phyloP scores from a whole-genome alignment of 108 stramenopile genomes.

The Cyclotella cryptica region DNA sequence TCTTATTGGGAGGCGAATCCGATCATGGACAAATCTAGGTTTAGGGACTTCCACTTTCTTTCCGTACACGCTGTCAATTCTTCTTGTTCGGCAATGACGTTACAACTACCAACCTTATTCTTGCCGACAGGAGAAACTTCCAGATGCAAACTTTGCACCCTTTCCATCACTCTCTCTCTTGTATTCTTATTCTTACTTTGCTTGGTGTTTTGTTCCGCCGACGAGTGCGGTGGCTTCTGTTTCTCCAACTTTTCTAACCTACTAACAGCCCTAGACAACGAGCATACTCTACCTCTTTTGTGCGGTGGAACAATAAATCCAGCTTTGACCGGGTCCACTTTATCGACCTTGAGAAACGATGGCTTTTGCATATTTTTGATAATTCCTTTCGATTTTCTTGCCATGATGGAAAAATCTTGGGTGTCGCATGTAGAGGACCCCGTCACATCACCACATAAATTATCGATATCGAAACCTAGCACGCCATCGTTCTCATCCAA shows the following conservation, averaged over 20 bases:
- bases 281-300: background rate
- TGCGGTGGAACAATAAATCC: slow-evolving; percentile 5
- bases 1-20: background rate
- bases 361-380: background rate
- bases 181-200: too few species aligned
- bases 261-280: slow-evolving; percentile 13
- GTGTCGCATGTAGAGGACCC: too few species aligned
- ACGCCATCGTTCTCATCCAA: background rate
- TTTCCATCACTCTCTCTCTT: too few species aligned
- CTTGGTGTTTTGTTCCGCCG: too few species aligned
- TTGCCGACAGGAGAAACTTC: too few species aligned
- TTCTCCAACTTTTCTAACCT: background rate
- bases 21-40: background rate
- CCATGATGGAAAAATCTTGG: too few species aligned
- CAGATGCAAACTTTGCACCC: too few species aligned
- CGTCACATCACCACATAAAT: too few species aligned
- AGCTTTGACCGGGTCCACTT: slow-evolving; percentile 16
- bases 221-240: background rate
- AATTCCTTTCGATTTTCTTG: background rate
- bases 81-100: background rate
- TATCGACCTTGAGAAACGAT: slow-evolving; percentile 19
- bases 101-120: background rate
- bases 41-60: background rate
- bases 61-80: background rate
- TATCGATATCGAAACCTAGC: too few species aligned